Conservation (phyloP, 2,329 filamentous ascomycete genomes). For the Penicillium hesseltinei region DNA sequence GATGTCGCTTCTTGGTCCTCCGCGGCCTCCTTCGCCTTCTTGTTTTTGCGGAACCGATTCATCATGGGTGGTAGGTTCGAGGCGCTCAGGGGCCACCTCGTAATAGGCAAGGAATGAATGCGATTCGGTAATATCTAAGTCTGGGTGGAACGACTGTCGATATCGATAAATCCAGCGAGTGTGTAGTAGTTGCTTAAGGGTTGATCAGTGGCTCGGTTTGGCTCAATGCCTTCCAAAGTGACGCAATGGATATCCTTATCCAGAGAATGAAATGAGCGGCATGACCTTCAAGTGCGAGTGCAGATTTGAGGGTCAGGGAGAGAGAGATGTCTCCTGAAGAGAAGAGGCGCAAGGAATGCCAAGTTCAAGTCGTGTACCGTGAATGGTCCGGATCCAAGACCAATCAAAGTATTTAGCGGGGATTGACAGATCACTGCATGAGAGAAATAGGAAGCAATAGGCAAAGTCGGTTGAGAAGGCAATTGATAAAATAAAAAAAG, state of each 20-base stretch:
- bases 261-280: slow-evolving; percentile 17
- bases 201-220: slow-evolving; percentile 1
- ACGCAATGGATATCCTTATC: slow-evolving; percentile 21
- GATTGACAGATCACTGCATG: slow-evolving; percentile 2
- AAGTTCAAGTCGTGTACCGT: not conserved
- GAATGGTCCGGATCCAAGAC: not conserved
- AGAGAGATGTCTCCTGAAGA: slow-evolving; percentile 5
- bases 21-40: slow-evolving; percentile 35
- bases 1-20: slow-evolving; percentile 41
- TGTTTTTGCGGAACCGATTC: slow-evolving; percentile 44
- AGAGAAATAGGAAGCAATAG: not conserved
- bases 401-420: not conserved
- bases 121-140: not conserved
- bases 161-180: not conserved
- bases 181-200: not conserved
- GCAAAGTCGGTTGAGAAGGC: not conserved
- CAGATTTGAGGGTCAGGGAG: not conserved
- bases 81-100: not conserved
- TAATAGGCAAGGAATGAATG: not conserved
- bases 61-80: slow-evolving; percentile 24
- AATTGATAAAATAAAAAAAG: not conserved
- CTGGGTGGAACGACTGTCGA: slow-evolving; percentile 5
- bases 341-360: not conserved
- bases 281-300: slow-evolving; percentile 18
- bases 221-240: not conserved